Percentiles rank a stretch among this genome's conserved stretches.
Conservation (phyloP, 2,329 filamentous ascomycete species). For the Penicillium fuscoglaucum region DNA sequence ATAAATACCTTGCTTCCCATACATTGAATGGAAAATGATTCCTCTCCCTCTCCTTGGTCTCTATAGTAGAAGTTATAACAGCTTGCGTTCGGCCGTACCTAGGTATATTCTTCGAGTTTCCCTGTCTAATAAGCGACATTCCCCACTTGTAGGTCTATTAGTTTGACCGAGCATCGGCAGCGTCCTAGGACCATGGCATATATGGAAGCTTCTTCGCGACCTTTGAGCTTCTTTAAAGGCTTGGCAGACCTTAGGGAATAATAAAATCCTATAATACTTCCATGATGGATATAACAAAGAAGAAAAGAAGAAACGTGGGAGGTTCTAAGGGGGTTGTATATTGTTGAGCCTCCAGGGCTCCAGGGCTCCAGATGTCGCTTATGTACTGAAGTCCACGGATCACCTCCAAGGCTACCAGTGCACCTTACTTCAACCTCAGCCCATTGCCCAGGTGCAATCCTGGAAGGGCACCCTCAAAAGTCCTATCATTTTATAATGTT, state of each 20-base stretch:
- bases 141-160: neutral
- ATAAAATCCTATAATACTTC: neutral
- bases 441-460: neutral
- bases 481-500: neutral
- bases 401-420: neutral
- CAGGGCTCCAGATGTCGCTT: neutral
- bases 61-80: no score
- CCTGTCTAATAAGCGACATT: neutral
- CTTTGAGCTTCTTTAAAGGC: neutral
- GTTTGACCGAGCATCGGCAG: neutral
- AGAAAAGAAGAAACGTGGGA: neutral
- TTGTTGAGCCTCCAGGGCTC: neutral
- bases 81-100: neutral
- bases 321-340: neutral
- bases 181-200: neutral
- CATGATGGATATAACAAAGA: neutral
- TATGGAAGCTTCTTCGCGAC: neutral
- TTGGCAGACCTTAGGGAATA: neutral
- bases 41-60: no score
- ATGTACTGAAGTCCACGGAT: neutral
- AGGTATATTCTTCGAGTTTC: neutral
- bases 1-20: no score
- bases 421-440: neutral
- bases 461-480: neutral
- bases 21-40: no score